Base-by-base conservation (phyloP, 441 rosid genomes). In the Hura crepitans region DNA sequence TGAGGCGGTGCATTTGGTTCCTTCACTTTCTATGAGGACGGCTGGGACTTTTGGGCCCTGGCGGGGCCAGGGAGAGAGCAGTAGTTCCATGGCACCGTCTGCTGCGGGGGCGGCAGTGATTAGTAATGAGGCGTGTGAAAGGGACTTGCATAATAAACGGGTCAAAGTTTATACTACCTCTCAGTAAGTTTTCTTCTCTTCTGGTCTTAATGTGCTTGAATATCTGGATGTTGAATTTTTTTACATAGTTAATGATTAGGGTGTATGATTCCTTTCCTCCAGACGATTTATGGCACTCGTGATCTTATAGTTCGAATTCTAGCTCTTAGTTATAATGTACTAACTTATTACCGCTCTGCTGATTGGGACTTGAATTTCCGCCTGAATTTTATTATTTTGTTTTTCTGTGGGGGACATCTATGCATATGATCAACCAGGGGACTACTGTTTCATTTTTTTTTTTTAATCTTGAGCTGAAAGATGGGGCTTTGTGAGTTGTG, bases 101-200 rank as follows among this genome's bases (percentile, higher is more conserved):
- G 78, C 70, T 0, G 68, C 53, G 13, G 75, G n/a, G 8, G 79
- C 47, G 54, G 73, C 65, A 68, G 80, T 54, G 68, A 30, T 77
- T 56, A 74, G 74, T 6, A 76, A 56, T 62, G 85, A 77, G 73
- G 84, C 72, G 66, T 75, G 77, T 37, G 82, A 81, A 77, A 75
- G 85, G 25, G 97, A 90, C 79, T 79, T 72, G 31, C 86, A 87
- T 28, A 85, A 88, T 80, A 94, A 94, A 75, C 89, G 98, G 65
- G 96, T 95, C 20, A 94, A 76, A 85, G 88, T 94, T 59, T 75
- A 83, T 71, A 62, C 84, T 49, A 80, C 65, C 64, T 71, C 77
- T 67, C 68, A 70, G 97, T 94, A 78, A 94, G 97, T 77, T 50
- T 39, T 60, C 60, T 55, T n/a, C 62, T 18, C 10, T 54, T 18